These are phyloP conservation scores for Solanum chmielewskii DNA, from an alignment of 257 asterid genomes.

Conservation along the genomic window DNA sequence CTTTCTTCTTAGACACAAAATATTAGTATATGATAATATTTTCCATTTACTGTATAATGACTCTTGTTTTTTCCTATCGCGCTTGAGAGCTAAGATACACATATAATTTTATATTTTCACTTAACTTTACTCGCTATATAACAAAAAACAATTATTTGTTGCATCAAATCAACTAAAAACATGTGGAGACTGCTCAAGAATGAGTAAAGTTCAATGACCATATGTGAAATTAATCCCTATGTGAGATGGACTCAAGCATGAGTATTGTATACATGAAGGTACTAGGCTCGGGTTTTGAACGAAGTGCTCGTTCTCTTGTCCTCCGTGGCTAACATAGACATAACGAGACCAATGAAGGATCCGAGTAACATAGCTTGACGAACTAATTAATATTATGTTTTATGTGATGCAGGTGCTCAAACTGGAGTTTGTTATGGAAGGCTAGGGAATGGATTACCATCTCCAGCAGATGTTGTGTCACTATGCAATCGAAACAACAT, in stretches of 20 bases:
- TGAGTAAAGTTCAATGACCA: no score
- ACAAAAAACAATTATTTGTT: no score
- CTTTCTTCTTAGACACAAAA: neutral
- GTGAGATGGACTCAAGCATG: neutral
- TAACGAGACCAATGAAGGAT: neutral
- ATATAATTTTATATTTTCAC: no score
- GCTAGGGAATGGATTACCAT: constrained; percentile 10
- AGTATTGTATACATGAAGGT: neutral
- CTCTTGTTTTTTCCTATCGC: no score
- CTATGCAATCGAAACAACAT: constrained; percentile 13
- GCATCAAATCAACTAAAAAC: no score
- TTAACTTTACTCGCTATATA: no score
- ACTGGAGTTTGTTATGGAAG: constrained; percentile 28
- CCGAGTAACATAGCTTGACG: neutral
- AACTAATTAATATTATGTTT: neutral
- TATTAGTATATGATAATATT: neutral
- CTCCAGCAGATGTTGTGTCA: constrained; percentile 17
- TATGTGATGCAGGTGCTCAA: constrained; percentile 13
- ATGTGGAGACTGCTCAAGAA: no score
- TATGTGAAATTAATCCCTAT: no score
- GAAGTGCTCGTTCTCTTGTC: neutral
- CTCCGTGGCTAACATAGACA: neutral
- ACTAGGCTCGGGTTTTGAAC: neutral
- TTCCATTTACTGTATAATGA: no score
- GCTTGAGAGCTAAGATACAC: no score